A percentile compares a stretch with the other conserved stretches of the same genome.
Evolutionary conservation across 2,329 filamentous ascomycete genomes (phyloP).

Genomic region (Exophiala xenobiotica): DNA sequence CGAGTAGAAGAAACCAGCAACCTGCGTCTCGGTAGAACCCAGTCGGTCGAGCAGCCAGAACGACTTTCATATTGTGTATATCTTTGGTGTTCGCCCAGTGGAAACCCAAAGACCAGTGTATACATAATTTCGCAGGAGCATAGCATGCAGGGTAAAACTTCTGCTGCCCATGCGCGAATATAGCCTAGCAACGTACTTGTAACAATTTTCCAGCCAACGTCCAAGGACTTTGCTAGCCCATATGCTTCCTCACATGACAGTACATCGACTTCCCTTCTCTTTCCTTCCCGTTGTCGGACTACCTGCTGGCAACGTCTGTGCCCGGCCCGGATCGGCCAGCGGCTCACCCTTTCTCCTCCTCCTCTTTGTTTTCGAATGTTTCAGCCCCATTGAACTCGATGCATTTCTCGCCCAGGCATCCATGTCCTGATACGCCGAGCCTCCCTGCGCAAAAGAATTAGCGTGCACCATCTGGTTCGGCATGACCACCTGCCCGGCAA

Average conservation of each 20-base stretch:
- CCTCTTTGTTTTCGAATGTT: slow-evolving; percentile 5
- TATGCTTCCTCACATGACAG: slow-evolving; percentile 23
- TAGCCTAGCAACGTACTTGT: too few species aligned
- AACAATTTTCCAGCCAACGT: too few species aligned
- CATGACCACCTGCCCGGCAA: slow-evolving; percentile 1
- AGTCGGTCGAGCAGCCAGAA: too few species aligned
- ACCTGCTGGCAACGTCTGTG: slow-evolving; percentile 14
- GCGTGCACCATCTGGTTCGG: slow-evolving; percentile 1
- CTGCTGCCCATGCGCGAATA: too few species aligned
- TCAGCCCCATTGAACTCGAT: background rate
- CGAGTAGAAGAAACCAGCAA: too few species aligned
- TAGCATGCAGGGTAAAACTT: too few species aligned
- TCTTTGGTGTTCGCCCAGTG: too few species aligned
- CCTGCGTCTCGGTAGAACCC: too few species aligned
- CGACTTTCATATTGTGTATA: too few species aligned
- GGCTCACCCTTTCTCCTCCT: slow-evolving; percentile 17
- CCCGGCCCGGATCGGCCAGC: slow-evolving; percentile 7
- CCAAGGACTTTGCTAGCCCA: too few species aligned
- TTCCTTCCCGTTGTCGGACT: background rate
- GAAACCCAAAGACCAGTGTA: too few species aligned
- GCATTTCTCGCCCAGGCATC: background rate
- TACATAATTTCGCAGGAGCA: too few species aligned
- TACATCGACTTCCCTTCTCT: slow-evolving; percentile 24
- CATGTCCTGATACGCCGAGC: background rate
- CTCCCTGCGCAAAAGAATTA: background rate